Conservation (phyloP, 202 grass and related monocot genomes). For the Setaria italica region DNA sequence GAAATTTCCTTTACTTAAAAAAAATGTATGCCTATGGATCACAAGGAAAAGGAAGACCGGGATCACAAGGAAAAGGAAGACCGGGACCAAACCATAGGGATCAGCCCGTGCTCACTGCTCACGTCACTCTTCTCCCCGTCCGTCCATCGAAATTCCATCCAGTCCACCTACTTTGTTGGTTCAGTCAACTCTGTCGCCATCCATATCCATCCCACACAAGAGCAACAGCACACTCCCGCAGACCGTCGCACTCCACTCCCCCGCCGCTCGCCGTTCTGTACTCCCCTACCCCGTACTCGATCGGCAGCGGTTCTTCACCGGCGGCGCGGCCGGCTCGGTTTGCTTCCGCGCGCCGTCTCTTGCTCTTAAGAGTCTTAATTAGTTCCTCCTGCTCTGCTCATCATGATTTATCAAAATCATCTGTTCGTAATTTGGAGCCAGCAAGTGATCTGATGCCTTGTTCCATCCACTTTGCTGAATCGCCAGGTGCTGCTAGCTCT, state of each 20-base stretch:
- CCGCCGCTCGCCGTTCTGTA: background rate
- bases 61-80: background rate
- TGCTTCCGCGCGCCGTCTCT: background rate
- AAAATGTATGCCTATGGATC: background rate
- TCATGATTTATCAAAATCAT: background rate
- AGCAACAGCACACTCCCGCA: background rate
- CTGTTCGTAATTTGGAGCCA: background rate
- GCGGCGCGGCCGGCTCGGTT: background rate
- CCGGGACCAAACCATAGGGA: background rate
- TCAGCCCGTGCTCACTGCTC: background rate
- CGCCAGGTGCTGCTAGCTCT: constrained; percentile 17
- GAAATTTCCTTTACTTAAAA: no score
- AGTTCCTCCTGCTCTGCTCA: background rate
- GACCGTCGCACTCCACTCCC: background rate
- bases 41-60: background rate
- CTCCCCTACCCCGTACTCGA: background rate
- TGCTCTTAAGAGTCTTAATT: no score
- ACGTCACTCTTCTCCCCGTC: background rate
- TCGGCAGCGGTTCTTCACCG: background rate
- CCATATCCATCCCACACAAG: background rate
- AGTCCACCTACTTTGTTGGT: background rate
- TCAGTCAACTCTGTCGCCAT: constrained; percentile 15
- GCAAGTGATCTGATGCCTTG: background rate
- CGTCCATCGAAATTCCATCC: background rate
- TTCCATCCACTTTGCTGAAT: background rate